A percentile compares a stretch with the other conserved stretches of the same genome.
These are phyloP conservation scores for Venturia oleaginea DNA, from an alignment of 2,329 filamentous ascomycete genomes.

Conservation along the genomic window DNA sequence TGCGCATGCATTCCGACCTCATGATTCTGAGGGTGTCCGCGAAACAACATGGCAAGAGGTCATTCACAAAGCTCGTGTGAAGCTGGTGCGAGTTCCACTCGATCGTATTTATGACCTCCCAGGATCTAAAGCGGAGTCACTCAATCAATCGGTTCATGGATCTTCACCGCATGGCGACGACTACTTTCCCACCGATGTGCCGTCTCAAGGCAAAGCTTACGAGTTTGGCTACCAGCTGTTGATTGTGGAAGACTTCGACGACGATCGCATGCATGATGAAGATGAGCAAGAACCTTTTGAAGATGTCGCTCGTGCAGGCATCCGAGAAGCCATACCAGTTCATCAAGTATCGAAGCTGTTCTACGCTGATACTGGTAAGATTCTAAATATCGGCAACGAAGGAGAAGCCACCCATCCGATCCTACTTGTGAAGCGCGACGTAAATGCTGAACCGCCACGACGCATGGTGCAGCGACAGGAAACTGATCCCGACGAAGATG, in stretches of 20 bases:
- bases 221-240: conserved; percentile 76
- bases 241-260: conserved; percentile 73
- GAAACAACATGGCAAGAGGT: conserved; percentile 89
- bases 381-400: conserved; percentile 70
- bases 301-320: conserved; percentile 51
- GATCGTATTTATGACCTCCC: conserved; percentile 41
- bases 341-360: conserved; percentile 83
- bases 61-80: conserved; percentile 82
- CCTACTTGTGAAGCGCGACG: conserved; percentile 63
- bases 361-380: conserved; percentile 82
- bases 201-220: conserved; percentile 37
- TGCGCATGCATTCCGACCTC: conserved; percentile 56
- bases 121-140: conserved; percentile 12
- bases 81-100: conserved; percentile 63
- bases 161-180: conserved; percentile 16
- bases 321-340: conserved; percentile 58
- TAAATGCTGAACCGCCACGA: conserved; percentile 52
- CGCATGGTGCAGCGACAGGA: conserved; percentile 43
- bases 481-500: conserved; percentile 23
- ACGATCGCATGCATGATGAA: conserved; percentile 59
- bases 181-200: conserved; percentile 23
- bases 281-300: conserved; percentile 54
- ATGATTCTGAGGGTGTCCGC: conserved; percentile 49
- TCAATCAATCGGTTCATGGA: conserved; percentile 15
- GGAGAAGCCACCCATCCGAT: conserved; percentile 64